These are phyloP conservation scores for Byssoonygena ceratinophila DNA, from an alignment of 2,329 filamentous ascomycete genomes.

Conservation along the genomic window DNA sequence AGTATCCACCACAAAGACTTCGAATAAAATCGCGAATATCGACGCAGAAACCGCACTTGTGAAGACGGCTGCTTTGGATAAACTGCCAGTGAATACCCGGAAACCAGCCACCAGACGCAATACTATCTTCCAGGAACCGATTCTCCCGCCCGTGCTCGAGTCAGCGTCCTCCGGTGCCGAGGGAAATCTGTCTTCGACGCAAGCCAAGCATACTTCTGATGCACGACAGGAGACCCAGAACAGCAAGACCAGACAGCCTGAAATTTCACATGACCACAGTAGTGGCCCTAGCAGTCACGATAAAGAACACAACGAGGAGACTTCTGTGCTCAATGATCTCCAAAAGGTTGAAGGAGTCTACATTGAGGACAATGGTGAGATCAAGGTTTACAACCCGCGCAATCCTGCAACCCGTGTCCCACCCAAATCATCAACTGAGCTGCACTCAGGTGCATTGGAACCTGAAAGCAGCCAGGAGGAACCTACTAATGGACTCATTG, in stretches of 20 bases:
- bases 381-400: constrained; percentile 19
- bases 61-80: constrained; percentile 17
- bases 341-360: constrained; percentile 23
- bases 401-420: neutral
- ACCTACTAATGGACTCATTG: neutral
- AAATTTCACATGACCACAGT: neutral
- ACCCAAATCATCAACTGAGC: neutral
- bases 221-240: neutral
- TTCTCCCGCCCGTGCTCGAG: constrained; percentile 28
- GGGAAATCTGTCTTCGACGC: constrained; percentile 26
- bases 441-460: neutral
- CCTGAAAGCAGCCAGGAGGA: neutral
- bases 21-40: neutral
- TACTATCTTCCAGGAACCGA: constrained; percentile 45
- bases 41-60: neutral
- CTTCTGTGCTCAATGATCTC: neutral
- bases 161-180: constrained; percentile 15
- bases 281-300: neutral
- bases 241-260: neutral
- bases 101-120: constrained; percentile 46
- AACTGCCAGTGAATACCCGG: constrained; percentile 28
- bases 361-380: constrained; percentile 22
- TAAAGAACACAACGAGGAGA: constrained; percentile 11
- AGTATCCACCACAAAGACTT: neutral
- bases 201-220: constrained; percentile 14